Percentiles rank a stretch among this genome's conserved stretches.
Conservation (phyloP, 495 filamentous ascomycete species). For the Tuber aestivum region DNA sequence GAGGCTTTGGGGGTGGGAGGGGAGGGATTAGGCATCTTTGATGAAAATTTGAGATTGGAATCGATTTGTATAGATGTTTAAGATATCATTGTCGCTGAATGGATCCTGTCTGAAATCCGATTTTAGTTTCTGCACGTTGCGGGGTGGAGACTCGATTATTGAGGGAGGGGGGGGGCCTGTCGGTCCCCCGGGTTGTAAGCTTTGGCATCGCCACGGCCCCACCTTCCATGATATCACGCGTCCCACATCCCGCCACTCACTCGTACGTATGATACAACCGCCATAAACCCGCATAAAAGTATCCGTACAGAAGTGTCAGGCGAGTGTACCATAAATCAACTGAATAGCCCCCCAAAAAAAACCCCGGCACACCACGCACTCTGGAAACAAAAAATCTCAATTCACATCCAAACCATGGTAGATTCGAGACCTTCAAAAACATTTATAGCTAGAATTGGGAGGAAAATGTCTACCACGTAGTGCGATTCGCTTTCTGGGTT, state of each 20-base stretch:
- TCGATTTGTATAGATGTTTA: background rate
- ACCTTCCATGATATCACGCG: background rate
- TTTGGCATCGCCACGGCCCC: background rate
- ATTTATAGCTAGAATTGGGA: no score
- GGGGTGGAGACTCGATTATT: background rate
- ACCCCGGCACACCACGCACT: no score
- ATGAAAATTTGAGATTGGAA: background rate
- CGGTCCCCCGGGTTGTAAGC: background rate
- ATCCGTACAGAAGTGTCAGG: no score
- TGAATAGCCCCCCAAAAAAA: no score
- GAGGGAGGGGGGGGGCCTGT: background rate
- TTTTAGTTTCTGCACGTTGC: background rate
- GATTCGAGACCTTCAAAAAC: no score
- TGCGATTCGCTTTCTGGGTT: no score
- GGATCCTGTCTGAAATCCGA: background rate
- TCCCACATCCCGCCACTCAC: background rate
- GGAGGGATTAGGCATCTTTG: background rate
- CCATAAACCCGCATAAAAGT: no score
- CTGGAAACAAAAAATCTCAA: no score
- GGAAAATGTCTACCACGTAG: no score
- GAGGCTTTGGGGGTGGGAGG: slow-evolving; percentile 1
- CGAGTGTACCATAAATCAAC: background rate
- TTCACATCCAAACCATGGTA: no score
- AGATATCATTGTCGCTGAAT: background rate
- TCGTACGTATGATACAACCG: background rate